Percentiles rank a stretch among this genome's conserved stretches.
These are phyloP conservation scores for Raffaelea arxii DNA, from an alignment of 2,329 filamentous ascomycete genomes.

Conservation along the genomic window DNA sequence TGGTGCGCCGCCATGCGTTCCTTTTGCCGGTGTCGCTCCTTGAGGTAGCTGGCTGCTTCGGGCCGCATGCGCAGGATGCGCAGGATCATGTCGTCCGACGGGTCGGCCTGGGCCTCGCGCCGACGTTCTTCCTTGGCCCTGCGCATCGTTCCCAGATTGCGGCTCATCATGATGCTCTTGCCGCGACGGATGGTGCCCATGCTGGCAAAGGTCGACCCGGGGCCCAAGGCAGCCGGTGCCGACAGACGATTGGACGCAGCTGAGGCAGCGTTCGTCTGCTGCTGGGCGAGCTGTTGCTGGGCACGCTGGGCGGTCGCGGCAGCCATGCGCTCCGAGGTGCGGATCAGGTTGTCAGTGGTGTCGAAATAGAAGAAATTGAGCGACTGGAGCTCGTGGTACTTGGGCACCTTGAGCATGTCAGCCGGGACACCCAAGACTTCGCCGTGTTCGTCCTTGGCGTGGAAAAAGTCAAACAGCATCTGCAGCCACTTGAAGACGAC, in stretches of 20 bases:
- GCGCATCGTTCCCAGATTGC: constrained; percentile 92
- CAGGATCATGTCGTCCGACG: constrained; percentile 96
- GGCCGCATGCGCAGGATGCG: constrained; percentile 90
- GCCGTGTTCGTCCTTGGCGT: constrained; percentile 74
- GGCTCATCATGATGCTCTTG: constrained; percentile 83
- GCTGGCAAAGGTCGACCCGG: constrained; percentile 47
- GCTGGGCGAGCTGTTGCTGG: constrained; percentile 56
- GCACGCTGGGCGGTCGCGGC: constrained; percentile 68
- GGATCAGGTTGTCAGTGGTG: constrained; percentile 78
- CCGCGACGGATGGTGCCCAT: constrained; percentile 57
- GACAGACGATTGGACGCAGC: constrained; percentile 27
- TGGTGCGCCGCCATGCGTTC: constrained; percentile 84
- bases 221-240: constrained; percentile 41
- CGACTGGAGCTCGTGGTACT: constrained; percentile 94
- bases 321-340: constrained; percentile 94
- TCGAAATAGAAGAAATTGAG: constrained; percentile 99
- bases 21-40: constrained; percentile 85
- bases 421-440: constrained; percentile 81
- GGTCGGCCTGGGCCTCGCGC: constrained; percentile 90
- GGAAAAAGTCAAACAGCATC: constrained; percentile 88
- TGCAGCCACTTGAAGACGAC: constrained; percentile 93
- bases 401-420: constrained; percentile 89
- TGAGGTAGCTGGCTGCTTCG: constrained; percentile 78
- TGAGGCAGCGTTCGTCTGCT: constrained; percentile 41
- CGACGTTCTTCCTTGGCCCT: constrained; percentile 94